These are phyloP conservation scores for Starmera pachycereana DNA, from an alignment of 805 yeast genomes.

Conservation along the genomic window DNA sequence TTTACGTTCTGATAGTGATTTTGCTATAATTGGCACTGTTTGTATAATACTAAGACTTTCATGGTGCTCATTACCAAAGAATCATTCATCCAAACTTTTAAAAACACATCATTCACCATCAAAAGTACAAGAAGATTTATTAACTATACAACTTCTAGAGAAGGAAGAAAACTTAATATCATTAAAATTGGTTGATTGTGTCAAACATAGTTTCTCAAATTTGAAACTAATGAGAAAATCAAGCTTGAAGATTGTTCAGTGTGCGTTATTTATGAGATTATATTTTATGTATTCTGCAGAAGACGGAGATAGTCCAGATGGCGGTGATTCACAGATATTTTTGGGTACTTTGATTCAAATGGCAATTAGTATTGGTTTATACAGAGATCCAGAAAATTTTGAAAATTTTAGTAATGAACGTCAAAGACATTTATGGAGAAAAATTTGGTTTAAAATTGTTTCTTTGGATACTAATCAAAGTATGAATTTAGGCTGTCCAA, in stretches of 20 bases:
- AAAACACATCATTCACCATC: slow-evolving; percentile 2
- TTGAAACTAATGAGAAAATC: slow-evolving; percentile 33
- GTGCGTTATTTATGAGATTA: slow-evolving; percentile 44
- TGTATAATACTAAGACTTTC: slow-evolving; percentile 42
- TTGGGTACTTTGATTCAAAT: slow-evolving; percentile 50
- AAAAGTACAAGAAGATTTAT: slow-evolving; percentile 12
- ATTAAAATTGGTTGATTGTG: slow-evolving; percentile 32
- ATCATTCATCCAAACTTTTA: slow-evolving; percentile 15
- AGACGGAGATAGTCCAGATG: slow-evolving; percentile 47
- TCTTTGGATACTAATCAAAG: slow-evolving; percentile 33
- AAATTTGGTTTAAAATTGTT: slow-evolving; percentile 42
- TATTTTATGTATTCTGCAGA: slow-evolving; percentile 51
- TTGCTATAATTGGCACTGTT: slow-evolving; percentile 40
- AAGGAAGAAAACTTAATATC: slow-evolving; percentile 31
- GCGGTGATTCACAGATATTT: slow-evolving; percentile 47
- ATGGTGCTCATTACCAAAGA: slow-evolving; percentile 43
- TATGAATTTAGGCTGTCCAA: slow-evolving; percentile 30
- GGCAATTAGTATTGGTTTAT: slow-evolving; percentile 58
- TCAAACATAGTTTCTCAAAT: slow-evolving; percentile 33
- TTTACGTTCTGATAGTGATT: slow-evolving; percentile 28
- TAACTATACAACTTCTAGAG: slow-evolving; percentile 18
- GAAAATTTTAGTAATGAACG: slow-evolving; percentile 29
- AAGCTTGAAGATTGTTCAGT: slow-evolving; percentile 44
- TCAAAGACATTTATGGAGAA: slow-evolving; percentile 42
- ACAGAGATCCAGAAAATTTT: slow-evolving; percentile 54